Conservation (phyloP, 73 alveolate genomes). For the Symbiodinium natans region DNA sequence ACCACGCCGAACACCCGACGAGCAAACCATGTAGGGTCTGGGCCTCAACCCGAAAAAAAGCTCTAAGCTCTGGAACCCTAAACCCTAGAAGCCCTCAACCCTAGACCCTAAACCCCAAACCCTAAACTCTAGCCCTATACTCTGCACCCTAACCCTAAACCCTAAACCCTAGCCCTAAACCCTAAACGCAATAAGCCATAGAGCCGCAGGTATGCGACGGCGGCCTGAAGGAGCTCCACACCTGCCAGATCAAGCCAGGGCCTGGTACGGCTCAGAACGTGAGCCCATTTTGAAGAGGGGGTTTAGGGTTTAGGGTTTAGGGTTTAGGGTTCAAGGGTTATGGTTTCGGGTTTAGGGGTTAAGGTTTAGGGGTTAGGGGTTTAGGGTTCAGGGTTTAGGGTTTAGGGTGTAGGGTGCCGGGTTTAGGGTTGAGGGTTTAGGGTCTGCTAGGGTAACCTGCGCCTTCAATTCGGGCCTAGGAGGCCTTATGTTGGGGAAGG, state of each 20-base stretch:
- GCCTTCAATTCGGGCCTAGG: no score
- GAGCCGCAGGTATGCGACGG: background rate
- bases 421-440: background rate
- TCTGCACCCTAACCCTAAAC: background rate
- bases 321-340: background rate
- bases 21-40: no score
- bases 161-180: background rate
- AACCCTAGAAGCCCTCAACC: no score
- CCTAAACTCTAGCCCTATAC: background rate
- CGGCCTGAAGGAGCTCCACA: background rate
- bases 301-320: background rate
- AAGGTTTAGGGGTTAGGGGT: background rate
- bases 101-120: no score
- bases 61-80: no score
- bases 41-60: no score
- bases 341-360: background rate
- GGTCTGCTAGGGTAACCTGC: no score
- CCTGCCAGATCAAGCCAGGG: background rate
- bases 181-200: background rate
- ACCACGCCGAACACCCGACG: no score
- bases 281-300: no score
- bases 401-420: background rate
- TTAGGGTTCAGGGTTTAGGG: background rate
- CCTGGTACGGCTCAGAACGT: background rate
- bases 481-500: no score